Conservation (phyloP, 306 rosid genomes). For the Carpinus fangiana region DNA sequence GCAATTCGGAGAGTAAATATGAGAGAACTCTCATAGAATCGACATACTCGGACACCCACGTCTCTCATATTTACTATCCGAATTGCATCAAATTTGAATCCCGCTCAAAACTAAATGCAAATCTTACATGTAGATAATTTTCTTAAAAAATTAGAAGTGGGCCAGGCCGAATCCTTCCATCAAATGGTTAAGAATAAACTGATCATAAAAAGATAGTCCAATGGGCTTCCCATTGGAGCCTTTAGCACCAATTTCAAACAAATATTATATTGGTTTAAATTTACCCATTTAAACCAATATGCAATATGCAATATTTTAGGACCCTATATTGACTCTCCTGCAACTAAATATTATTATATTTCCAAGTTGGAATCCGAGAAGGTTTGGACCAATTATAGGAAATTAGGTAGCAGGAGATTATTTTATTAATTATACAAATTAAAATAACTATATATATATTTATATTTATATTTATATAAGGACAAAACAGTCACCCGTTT, state of each 20-base stretch:
- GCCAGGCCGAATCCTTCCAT: neutral
- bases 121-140: neutral
- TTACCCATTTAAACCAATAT: too few relatives aligned
- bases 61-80: too few relatives aligned
- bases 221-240: neutral
- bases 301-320: neutral
- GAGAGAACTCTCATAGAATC: too few relatives aligned
- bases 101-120: neutral
- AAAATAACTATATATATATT: neutral
- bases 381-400: constrained; percentile 1
- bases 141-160: neutral
- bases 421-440: neutral
- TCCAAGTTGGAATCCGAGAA: constrained; percentile 15
- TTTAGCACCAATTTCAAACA: neutral
- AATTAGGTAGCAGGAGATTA: constrained; percentile 4
- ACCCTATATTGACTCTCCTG: neutral
- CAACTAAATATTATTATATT: neutral
- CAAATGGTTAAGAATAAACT: constrained; percentile 7
- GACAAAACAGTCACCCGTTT: neutral
- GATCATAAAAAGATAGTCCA: neutral
- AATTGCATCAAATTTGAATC: too few relatives aligned
- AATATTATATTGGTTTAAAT: neutral
- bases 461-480: too few relatives aligned
- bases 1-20: too few relatives aligned
- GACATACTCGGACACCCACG: too few relatives aligned